Conservation (phyloP, 306 rosid species). For the Acacia confusa region DNA sequence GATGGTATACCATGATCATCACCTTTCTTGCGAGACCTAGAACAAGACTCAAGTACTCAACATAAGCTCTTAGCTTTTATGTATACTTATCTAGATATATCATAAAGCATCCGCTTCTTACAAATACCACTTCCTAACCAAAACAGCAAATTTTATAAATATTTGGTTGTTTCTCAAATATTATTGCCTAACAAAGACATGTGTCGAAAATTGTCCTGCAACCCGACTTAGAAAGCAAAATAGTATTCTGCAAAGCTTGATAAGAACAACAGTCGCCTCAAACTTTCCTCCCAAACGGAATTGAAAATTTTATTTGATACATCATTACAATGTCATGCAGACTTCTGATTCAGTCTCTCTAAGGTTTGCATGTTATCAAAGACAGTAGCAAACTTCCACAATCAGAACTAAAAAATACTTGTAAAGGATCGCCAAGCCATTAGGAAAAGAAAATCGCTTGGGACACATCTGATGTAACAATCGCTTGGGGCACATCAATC, state of each 20-base stretch:
- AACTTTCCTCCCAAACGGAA: too few relatives aligned
- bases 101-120: conserved; percentile 15
- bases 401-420: too few relatives aligned
- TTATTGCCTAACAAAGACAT: not conserved
- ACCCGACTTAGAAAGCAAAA: not conserved
- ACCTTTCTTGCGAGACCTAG: conserved; percentile 54
- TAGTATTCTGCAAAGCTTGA: conserved; percentile 12
- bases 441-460: too few relatives aligned
- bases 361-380: too few relatives aligned
- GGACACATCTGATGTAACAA: too few relatives aligned
- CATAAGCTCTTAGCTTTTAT: conserved; percentile 17
- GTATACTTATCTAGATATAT: conserved; percentile 12
- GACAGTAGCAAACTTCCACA: too few relatives aligned
- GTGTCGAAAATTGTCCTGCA: not conserved
- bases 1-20: conserved; percentile 91
- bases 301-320: too few relatives aligned
- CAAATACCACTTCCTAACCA: conserved; percentile 12
- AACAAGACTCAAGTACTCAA: conserved; percentile 10
- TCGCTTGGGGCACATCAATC: too few relatives aligned
- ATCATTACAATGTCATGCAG: too few relatives aligned
- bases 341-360: too few relatives aligned
- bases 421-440: too few relatives aligned
- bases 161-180: conserved; percentile 18
- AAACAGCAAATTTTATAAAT: conserved; percentile 1
- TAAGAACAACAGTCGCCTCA: not conserved